Percentiles rank a stretch among this genome's conserved stretches.
Conservation (phyloP, 345 rosid species). For the Orychophragmus violaceus region DNA sequence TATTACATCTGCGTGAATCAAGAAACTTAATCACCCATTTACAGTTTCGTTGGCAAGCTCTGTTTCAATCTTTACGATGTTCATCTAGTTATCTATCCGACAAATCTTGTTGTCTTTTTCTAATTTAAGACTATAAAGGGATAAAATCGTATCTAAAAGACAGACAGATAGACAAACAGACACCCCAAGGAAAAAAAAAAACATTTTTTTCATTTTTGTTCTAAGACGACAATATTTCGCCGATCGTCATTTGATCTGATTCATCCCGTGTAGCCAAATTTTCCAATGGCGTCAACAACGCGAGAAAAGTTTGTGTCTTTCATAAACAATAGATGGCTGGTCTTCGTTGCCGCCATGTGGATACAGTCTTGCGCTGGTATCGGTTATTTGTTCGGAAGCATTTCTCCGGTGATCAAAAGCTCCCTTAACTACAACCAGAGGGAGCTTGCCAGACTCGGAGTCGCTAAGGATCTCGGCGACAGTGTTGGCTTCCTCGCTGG, state of each 20-base stretch:
- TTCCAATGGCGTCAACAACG: slow-evolving; percentile 37
- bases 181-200: not conserved
- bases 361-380: slow-evolving; percentile 92
- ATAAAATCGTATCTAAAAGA: not conserved
- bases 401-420: slow-evolving; percentile 93
- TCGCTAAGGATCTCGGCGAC: slow-evolving; percentile 96
- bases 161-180: not conserved
- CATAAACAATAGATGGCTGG: slow-evolving; percentile 84
- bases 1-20: not conserved
- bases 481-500: slow-evolving; percentile 98
- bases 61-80: not conserved
- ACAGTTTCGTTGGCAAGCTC: not conserved
- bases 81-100: not conserved
- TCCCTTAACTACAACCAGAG: slow-evolving; percentile 77
- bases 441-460: slow-evolving; percentile 79
- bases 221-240: not conserved
- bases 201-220: not conserved
- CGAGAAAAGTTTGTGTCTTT: slow-evolving; percentile 49
- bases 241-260: slow-evolving; percentile 1
- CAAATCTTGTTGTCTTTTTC: not conserved
- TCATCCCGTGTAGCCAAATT: not conserved
- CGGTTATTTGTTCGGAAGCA: slow-evolving; percentile 91
- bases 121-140: not conserved
- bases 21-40: not conserved
- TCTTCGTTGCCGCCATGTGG: slow-evolving; percentile 99